Base-by-base conservation (phyloP, 2,329 filamentous ascomycete genomes). In the Fusarium agapanthi region DNA sequence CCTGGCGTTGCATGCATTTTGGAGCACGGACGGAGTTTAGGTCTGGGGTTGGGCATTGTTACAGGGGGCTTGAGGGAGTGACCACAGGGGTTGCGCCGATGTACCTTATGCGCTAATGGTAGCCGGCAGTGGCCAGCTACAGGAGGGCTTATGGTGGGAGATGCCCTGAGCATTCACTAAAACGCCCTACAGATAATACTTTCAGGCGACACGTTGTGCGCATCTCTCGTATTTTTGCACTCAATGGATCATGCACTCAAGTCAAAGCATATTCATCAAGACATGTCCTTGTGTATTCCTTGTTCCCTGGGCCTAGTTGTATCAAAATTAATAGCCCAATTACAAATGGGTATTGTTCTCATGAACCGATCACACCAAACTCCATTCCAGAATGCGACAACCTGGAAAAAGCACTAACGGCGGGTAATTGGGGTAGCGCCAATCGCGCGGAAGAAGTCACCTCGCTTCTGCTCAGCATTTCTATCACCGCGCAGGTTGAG, bases 121-220 rank as follows among this genome's bases (percentile, higher is more conserved):
- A 18, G n/a, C 5, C 1, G 1, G 41, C 41, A 18, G n/a, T 11
- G 41, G 41, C 5, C 0, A 44, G 16, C 7, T 44, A 5, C n/a
- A 44, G 24, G 24, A 26, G 24, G 0, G 12, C 7, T 0, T 20
- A 3, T 24, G 7, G 41, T 26, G 24, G 24, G 5, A 5, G 24
- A 20, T 20, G 24, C 24, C 12, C 41, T 44, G 41, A 26, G 24
- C 41, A 20, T 20, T 6, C 41, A 26, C 16, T 20, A 26, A 44
- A 26, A 6, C 12, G 11, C 24, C 22, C 38, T 18, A 12, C 40
- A 8, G 15, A 43, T 7, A 18, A 18, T 6, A 6, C 3, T 38
- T 38, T 38, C 6, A 16, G 12, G 37, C 15, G 15, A 16, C 14
- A 35, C 14, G 34, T 35, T 35, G 20, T 10, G 11, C 20, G 12